Evolutionary conservation across 345 rosid genomes (phyloP).

Genomic region (Bruguiera parviflora): DNA sequence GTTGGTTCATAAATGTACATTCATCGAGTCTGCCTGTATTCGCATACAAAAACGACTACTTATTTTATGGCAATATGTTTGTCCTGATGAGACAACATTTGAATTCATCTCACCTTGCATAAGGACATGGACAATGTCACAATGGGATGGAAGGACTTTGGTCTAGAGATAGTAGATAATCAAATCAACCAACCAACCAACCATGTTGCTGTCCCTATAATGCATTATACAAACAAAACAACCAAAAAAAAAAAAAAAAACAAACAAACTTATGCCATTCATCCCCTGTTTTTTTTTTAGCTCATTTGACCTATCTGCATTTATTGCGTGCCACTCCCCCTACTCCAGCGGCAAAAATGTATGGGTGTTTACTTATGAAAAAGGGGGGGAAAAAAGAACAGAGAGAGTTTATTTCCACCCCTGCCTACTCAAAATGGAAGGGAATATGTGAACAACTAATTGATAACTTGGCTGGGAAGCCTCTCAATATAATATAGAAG

Average conservation of each 20-base stretch:
- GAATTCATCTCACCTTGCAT: conserved; percentile 16
- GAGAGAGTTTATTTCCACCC: too few relatives aligned
- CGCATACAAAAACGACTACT: too few relatives aligned
- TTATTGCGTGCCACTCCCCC: background rate
- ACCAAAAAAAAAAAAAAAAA: background rate
- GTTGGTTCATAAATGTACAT: too few relatives aligned
- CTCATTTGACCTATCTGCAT: background rate
- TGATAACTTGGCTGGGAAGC: too few relatives aligned
- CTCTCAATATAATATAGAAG: too few relatives aligned
- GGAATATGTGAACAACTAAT: too few relatives aligned
- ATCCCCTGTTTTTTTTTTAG: background rate
- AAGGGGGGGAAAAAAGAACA: too few relatives aligned
- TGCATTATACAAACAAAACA: background rate
- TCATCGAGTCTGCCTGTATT: too few relatives aligned
- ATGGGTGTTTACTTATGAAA: background rate
- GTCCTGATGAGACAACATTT: background rate
- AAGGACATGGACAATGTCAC: background rate
- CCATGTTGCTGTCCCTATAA: conserved; percentile 36
- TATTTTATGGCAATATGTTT: too few relatives aligned
- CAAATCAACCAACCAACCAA: conserved; percentile 16
- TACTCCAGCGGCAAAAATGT: background rate
- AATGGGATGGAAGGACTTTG: conserved; percentile 1
- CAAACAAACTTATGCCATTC: background rate
- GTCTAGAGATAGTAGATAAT: background rate
- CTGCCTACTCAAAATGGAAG: too few relatives aligned